A percentile compares a stretch with the other conserved stretches of the same genome.
These are phyloP conservation scores for Trypanosoma caninum DNA, from an alignment of 208 protist species.

Conservation along the genomic window DNA sequence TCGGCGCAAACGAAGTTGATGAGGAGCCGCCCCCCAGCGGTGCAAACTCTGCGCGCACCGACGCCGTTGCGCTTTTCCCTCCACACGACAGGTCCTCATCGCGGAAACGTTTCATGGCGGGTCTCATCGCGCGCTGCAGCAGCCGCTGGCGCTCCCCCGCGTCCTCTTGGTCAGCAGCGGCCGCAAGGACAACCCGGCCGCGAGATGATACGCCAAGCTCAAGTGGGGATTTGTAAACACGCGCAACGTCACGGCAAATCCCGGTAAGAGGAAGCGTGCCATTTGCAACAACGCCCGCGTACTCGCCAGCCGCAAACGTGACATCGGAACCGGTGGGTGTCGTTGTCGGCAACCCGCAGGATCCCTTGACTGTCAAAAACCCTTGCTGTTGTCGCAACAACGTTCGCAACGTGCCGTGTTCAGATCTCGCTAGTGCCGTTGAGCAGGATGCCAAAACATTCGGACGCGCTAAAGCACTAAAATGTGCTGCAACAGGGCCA, in stretches of 20 bases:
- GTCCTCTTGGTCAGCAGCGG: conserved; percentile 39
- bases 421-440: too few species aligned
- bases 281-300: conserved; percentile 45
- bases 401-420: background rate
- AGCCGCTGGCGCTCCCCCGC: conserved; percentile 31
- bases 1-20: conserved; percentile 11
- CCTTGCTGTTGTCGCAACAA: conserved; percentile 6
- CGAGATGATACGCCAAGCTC: conserved; percentile 45
- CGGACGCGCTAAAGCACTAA: too few species aligned
- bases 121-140: conserved; percentile 24
- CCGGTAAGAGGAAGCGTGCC: conserved; percentile 33
- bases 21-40: conserved; percentile 7
- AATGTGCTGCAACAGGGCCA: background rate
- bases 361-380: conserved; percentile 61
- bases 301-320: conserved; percentile 27
- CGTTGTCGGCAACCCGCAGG: conserved; percentile 44
- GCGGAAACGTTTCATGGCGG: conserved; percentile 1
- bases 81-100: background rate
- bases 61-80: background rate
- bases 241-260: conserved; percentile 1
- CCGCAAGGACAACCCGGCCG: conserved; percentile 52
- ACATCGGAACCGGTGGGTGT: conserved; percentile 16
- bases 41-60: conserved; percentile 23
- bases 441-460: too few species aligned
- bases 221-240: conserved; percentile 20